Base-by-base conservation (phyloP, 192 early-diverging fungal genomes). In the Gamsiella multidivaricata region DNA sequence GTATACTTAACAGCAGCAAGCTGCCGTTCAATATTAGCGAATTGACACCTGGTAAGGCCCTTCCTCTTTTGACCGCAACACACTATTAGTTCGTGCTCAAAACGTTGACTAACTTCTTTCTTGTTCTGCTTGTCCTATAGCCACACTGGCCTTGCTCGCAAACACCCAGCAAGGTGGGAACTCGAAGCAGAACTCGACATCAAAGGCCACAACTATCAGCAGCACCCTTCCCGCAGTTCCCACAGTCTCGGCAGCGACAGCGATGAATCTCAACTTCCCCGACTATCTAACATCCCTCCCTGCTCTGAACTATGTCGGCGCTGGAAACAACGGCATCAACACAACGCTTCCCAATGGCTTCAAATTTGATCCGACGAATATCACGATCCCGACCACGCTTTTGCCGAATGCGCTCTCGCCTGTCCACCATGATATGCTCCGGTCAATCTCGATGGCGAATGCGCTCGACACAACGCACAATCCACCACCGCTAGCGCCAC, bases 391-490 rank as follows among this genome's bases (percentile, higher is more conserved):
- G 12, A 66, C 57, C 20, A 54, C 71, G 15, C 58, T 66, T 5
- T 57, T 66, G 29, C 71, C 71, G 0, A 59, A 59, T 17, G 62
- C 47, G 1, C 17, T 65, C 23, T 66, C 71, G 3, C 41, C 63
- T 0, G 57, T 39, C 2, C 57, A 75, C 26, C 55, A 75, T 22
- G 57, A 75, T 20, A 75, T 55, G 63, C 57, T 75, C 10, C 62
- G 54, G 1, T 43, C 55, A 0, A 75, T 75, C 28, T 59, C 71
- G 41, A 66, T 29, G 25, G 71, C 71, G 12, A 75, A 75, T 61
- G 56, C 49, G 2, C 47, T 39, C 3, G 62, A 73, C 39, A 64
- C 37, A 36, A 64, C 26, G 3, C 61, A 53, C 8, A 64, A 12
- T 17, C 25, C 61, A 11, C 49, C 61, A 29, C 50, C 61, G 33